Evolutionary conservation across 1,139 yeast genomes (phyloP).

Genomic region (Blastobotrys indianensis): DNA sequence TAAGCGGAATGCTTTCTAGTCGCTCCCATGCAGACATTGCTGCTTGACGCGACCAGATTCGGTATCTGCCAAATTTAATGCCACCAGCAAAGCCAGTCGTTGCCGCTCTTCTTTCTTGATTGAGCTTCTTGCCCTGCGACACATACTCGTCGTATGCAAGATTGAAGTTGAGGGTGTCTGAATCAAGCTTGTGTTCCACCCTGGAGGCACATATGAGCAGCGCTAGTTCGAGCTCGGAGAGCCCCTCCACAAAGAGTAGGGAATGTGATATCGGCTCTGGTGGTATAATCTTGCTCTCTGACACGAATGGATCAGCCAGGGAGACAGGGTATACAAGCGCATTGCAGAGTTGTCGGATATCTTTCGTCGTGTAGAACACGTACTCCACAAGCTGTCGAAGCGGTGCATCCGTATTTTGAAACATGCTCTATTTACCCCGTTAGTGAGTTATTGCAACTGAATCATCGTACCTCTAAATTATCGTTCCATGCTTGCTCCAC

Average conservation of each 20-base stretch:
- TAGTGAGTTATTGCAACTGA: neutral
- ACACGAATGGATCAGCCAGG: constrained; percentile 20
- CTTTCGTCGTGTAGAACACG: constrained; percentile 53
- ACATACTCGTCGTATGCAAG: constrained; percentile 72
- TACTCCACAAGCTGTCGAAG: constrained; percentile 38
- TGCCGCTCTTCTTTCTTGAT: constrained; percentile 38
- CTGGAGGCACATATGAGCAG: constrained; percentile 71
- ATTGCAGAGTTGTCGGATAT: constrained; percentile 51
- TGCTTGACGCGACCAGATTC: constrained; percentile 31
- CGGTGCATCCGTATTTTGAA: constrained; percentile 24
- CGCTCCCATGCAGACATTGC: constrained; percentile 37
- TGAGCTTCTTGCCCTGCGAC: constrained; percentile 46
- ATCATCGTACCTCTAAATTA: constrained; percentile 33
- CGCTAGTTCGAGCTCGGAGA: constrained; percentile 66
- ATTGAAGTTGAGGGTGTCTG: constrained; percentile 56
- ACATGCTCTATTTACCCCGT: constrained; percentile 4
- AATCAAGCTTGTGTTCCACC: constrained; percentile 53
- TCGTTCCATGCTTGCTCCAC: constrained; percentile 44
- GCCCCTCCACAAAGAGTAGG: constrained; percentile 35
- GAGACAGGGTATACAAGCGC: constrained; percentile 45
- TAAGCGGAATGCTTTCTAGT: constrained; percentile 28
- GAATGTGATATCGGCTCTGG: constrained; percentile 30
- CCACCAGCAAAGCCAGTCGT: constrained; percentile 12
- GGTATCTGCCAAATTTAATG: constrained; percentile 25
- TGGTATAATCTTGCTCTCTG: neutral